phyloP scores from a whole-genome alignment of 2,329 filamentous ascomycete genomes.

The Neocucurbitaria cava region DNA sequence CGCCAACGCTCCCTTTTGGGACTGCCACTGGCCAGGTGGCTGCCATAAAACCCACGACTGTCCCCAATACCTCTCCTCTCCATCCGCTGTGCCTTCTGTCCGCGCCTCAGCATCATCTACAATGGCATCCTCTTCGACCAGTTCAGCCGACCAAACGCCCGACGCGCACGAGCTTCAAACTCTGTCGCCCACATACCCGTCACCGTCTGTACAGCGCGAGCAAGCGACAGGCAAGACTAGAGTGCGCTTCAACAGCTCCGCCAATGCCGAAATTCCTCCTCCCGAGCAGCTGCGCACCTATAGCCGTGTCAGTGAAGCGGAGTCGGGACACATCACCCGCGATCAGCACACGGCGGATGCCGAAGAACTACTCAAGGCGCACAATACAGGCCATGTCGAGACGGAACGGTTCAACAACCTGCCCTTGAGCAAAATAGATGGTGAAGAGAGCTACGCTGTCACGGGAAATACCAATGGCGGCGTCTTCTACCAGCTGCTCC shows the following conservation, averaged over 20 bases:
- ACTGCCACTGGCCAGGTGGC: too few relatives aligned
- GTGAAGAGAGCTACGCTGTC: conserved; percentile 32
- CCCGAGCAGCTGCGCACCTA: conserved; percentile 15
- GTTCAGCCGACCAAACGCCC: conserved; percentile 16
- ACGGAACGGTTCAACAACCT: conserved; percentile 4
- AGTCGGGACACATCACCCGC: conserved; percentile 12
- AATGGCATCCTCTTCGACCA: conserved; percentile 27
- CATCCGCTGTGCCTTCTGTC: neutral
- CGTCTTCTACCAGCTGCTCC: conserved; percentile 41
- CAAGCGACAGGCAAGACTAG: conserved; percentile 20
- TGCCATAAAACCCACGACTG: neutral
- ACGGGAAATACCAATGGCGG: conserved; percentile 38
- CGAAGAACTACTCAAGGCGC: conserved; percentile 29
- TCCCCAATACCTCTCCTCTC: neutral
- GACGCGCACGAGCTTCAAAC: conserved; percentile 18
- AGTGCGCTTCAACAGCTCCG: conserved; percentile 40
- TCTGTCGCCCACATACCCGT: conserved; percentile 5
- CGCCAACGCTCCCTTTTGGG: neutral
- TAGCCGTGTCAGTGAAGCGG: conserved; percentile 20
- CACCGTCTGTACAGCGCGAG: conserved; percentile 17
- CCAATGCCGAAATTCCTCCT: conserved; percentile 28
- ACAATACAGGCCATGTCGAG: conserved; percentile 11
- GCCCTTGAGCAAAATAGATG: conserved; percentile 10
- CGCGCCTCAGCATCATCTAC: neutral
- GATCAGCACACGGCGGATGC: conserved; percentile 27